Conservation (phyloP, 495 filamentous ascomycete species). For the Penicillium antarcticum region DNA sequence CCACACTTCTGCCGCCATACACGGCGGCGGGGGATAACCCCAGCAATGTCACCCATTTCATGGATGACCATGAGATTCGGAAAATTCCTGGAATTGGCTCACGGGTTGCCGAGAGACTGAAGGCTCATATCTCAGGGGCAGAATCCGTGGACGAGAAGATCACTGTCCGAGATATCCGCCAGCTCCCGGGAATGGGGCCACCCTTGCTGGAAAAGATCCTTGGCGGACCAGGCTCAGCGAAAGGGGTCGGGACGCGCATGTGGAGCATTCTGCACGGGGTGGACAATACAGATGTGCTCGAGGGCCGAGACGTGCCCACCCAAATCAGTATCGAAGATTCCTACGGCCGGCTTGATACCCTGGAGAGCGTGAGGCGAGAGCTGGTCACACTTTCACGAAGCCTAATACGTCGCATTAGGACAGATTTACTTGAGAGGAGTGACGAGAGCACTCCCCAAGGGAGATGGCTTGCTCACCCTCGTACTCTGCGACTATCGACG, state of each 20-base stretch:
- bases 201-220: constrained; percentile 61
- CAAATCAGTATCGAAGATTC: constrained; percentile 96
- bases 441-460: constrained; percentile 27
- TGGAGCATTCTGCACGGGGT: constrained; percentile 76
- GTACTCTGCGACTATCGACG: constrained; percentile 75
- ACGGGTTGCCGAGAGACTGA: constrained; percentile 69
- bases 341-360: constrained; percentile 63
- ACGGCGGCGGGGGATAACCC: constrained; percentile 15
- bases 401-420: constrained; percentile 72
- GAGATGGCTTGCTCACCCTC: constrained; percentile 66
- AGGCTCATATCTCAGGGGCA: constrained; percentile 54
- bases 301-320: constrained; percentile 68
- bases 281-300: constrained; percentile 60
- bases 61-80: constrained; percentile 74
- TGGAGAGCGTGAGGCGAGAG: constrained; percentile 60
- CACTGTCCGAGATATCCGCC: constrained; percentile 63
- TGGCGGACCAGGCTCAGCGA: constrained; percentile 62
- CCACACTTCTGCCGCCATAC: constrained; percentile 70
- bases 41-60: constrained; percentile 61
- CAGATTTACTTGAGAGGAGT: constrained; percentile 62
- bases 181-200: constrained; percentile 56
- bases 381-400: constrained; percentile 61
- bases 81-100: constrained; percentile 84
- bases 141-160: constrained; percentile 50
- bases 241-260: constrained; percentile 66